A percentile compares a stretch with the other conserved stretches of the same genome.
These are phyloP conservation scores for Irpex rosettiformis DNA, from an alignment of 1,284 basidiomycete species.

Conservation along the genomic window DNA sequence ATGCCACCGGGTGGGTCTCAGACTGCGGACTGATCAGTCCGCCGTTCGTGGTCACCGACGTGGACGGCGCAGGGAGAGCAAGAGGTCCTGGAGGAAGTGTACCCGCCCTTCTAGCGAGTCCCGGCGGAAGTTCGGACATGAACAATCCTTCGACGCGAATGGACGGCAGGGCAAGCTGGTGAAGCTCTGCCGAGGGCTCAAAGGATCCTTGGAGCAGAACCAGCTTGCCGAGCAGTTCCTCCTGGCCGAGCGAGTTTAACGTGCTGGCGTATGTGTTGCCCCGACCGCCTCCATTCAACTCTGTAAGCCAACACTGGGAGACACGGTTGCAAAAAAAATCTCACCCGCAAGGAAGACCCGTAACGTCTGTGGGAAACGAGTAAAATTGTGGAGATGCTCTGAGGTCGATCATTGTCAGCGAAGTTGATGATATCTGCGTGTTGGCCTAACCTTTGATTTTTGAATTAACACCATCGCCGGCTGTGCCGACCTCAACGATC, in stretches of 20 bases:
- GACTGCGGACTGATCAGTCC: constrained; percentile 33
- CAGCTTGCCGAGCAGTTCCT: constrained; percentile 65
- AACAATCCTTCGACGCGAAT: constrained; percentile 64
- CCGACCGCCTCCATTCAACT: constrained; percentile 29
- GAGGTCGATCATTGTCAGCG: constrained; percentile 8
- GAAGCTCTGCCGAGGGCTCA: constrained; percentile 43
- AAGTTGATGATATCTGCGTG: neutral
- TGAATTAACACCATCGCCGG: constrained; percentile 57
- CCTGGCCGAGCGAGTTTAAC: constrained; percentile 39
- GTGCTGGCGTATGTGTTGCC: constrained; percentile 41
- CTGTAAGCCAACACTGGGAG: constrained; percentile 8
- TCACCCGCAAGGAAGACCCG: constrained; percentile 69
- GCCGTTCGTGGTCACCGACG: constrained; percentile 26
- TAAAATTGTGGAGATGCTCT: constrained; percentile 78
- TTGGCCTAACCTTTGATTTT: constrained; percentile 67
- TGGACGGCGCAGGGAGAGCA: constrained; percentile 17
- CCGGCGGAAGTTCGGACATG: constrained; percentile 40
- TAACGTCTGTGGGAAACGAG: constrained; percentile 69
- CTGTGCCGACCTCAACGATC: constrained; percentile 69
- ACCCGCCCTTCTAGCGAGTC: constrained; percentile 37
- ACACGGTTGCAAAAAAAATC: constrained; percentile 4
- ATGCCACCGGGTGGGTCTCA: constrained; percentile 23
- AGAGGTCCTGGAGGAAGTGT: constrained; percentile 24
- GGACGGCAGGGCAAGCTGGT: constrained; percentile 48
- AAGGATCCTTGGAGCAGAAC: constrained; percentile 53